phyloP scores from a whole-genome alignment of 1,284 basidiomycete species.

The Coniophora puteana region DNA sequence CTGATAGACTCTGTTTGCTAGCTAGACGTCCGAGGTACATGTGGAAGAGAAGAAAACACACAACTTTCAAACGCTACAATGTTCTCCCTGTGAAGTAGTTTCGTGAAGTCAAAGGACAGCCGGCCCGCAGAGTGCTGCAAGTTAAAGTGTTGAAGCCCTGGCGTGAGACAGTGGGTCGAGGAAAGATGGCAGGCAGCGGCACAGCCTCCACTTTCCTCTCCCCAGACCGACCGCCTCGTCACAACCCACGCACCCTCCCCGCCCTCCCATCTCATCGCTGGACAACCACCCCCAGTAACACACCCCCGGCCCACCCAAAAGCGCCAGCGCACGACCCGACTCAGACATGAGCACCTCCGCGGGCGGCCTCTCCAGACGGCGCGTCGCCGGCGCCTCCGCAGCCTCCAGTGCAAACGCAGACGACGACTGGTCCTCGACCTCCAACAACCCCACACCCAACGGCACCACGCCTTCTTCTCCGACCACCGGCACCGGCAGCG shows the following conservation, averaged over 20 bases:
- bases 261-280: constrained; percentile 5
- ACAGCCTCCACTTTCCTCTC: constrained; percentile 2
- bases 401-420: constrained; percentile 32
- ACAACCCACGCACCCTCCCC: constrained; percentile 3
- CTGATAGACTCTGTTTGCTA: too few relatives aligned
- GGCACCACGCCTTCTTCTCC: constrained; percentile 21
- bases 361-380: constrained; percentile 50
- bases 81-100: neutral
- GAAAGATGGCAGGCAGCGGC: neutral
- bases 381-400: constrained; percentile 39
- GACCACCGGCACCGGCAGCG: constrained; percentile 1
- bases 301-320: neutral
- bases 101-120: neutral
- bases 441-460: constrained; percentile 31
- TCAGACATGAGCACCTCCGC: constrained; percentile 33
- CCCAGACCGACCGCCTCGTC: constrained; percentile 1
- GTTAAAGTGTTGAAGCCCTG: neutral
- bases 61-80: constrained; percentile 1
- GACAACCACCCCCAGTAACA: constrained; percentile 1
- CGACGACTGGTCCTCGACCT: constrained; percentile 23
- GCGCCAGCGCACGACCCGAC: constrained; percentile 19
- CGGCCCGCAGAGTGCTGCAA: neutral
- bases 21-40: constrained; percentile 13
- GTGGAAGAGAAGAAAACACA: neutral
- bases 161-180: neutral